Base-by-base conservation (phyloP, 108 stramenopile genomes). In the Nitzschia palea region DNA sequence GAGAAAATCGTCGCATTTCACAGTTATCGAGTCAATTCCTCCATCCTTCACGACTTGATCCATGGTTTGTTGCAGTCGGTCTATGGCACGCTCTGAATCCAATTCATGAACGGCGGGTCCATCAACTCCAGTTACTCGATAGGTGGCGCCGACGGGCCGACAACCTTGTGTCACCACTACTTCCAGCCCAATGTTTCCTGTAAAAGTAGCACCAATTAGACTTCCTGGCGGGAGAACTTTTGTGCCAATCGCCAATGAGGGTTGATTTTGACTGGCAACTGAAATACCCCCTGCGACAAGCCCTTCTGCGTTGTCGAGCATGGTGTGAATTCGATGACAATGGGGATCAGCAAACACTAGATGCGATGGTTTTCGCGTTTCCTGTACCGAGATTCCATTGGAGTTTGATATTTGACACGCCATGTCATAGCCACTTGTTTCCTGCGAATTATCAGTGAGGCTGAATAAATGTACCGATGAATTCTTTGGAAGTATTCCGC, bases 231-330 rank as follows among this genome's bases (percentile, higher is more conserved):
- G 68, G 3, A 67, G 40, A 0, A 55, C 42, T 35, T 42, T 22
- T 2, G 34, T 55, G 20, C 52, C 44, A 15, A 69, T 35, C 25
- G 74, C 74, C n/a, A 76, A 23, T n/a, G 74, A 53, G 1, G 68
- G 47, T 10, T 31, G n/a, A 18, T 15, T 25, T 25, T 61, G 57
- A 14, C 6, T 1, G 29, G 68, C 61, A 20, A 70, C 74, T 4
- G 74, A 70, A 17, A 76, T 70, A 4, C 68, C 74, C 14, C 74
- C 74, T 2, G 68, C 68, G 2, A 76, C 68, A 6, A 70, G 28
- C 4, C 62, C 42, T 23, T 44, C 28, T 18, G 47, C 23, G 25
- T 44, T n/a, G 4, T 45, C 62, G 31, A 53, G 53, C 30, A 35
- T 3, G 2, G 30, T 23, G 15, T 53, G 51, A 4, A 65, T 37